These are phyloP conservation scores for Fusarium compactum DNA, from an alignment of 2,329 filamentous ascomycete genomes.

Conservation along the genomic window DNA sequence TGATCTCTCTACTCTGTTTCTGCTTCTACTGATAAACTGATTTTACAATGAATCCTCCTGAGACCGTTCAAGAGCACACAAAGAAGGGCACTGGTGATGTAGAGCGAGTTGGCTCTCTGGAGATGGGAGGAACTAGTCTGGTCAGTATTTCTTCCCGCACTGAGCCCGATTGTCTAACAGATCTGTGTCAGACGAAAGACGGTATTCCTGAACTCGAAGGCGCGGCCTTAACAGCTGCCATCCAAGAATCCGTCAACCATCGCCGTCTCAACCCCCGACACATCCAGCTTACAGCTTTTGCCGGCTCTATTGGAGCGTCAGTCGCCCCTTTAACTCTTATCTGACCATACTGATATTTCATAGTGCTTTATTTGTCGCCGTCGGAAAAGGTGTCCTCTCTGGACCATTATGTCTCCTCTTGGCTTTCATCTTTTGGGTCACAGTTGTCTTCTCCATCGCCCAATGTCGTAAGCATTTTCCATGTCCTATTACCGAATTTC, in stretches of 20 bases:
- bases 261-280: not conserved
- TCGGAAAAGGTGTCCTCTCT: not conserved
- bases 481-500: not conserved
- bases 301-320: constrained; percentile 2
- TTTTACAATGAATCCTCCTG: not conserved
- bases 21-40: not conserved
- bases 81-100: not conserved
- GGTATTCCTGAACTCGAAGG: not conserved
- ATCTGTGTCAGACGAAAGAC: not conserved
- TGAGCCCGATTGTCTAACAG: fast-evolving
- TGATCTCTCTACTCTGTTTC: not conserved
- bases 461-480: not conserved
- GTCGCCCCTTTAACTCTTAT: too few species aligned
- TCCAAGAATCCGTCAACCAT: not conserved
- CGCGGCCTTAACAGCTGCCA: not conserved
- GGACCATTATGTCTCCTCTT: not conserved
- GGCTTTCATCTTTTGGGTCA: not conserved
- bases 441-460: not conserved
- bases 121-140: not conserved
- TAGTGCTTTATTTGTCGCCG: not conserved
- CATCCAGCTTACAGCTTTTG: not conserved
- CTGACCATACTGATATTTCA: too few species aligned
- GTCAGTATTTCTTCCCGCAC: not conserved
- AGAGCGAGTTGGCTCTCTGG: not conserved
- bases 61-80: not conserved